phyloP scores from a whole-genome alignment of 2,329 filamentous ascomycete species.

The Epichloe uncinata region DNA sequence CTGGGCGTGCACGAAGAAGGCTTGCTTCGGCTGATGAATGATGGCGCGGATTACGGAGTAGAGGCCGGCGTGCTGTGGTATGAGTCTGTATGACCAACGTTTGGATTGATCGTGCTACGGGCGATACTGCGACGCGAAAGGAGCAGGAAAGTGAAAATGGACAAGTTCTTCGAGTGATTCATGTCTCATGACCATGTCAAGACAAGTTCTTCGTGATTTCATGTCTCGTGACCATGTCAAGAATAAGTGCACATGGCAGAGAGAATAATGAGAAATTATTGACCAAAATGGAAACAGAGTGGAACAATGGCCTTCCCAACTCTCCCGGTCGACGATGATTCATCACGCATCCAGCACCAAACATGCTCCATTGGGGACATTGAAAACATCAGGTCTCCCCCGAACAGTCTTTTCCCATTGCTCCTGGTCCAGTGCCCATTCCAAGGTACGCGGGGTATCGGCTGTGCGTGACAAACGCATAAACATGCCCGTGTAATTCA shows the following conservation, averaged over 20 bases:
- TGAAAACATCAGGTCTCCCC: not conserved
- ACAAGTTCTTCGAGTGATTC: not conserved
- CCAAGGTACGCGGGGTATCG: slow-evolving; percentile 4
- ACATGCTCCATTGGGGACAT: slow-evolving; percentile 5
- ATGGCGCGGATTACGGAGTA: too few relatives aligned
- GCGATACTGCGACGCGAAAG: too few relatives aligned
- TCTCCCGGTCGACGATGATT: not conserved
- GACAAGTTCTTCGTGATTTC: not conserved
- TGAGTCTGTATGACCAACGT: too few relatives aligned
- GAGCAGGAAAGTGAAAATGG: too few relatives aligned
- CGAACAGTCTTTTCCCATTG: not conserved
- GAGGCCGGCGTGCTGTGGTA: too few relatives aligned
- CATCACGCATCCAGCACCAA: slow-evolving; percentile 5
- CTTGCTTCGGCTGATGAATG: too few relatives aligned
- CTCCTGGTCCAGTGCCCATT: slow-evolving; percentile 7
- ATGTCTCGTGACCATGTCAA: not conserved
- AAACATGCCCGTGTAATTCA: slow-evolving; percentile 6
- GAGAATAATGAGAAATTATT: not conserved
- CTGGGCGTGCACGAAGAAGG: not conserved
- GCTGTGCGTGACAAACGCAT: slow-evolving; percentile 7
- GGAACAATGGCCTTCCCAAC: not conserved
- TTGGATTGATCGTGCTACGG: too few relatives aligned
- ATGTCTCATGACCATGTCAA: not conserved
- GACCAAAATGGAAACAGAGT: not conserved
- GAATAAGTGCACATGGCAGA: not conserved